Conservation (phyloP, 2,329 filamentous ascomycete genomes). For the Paracoccidioides lutzii region DNA sequence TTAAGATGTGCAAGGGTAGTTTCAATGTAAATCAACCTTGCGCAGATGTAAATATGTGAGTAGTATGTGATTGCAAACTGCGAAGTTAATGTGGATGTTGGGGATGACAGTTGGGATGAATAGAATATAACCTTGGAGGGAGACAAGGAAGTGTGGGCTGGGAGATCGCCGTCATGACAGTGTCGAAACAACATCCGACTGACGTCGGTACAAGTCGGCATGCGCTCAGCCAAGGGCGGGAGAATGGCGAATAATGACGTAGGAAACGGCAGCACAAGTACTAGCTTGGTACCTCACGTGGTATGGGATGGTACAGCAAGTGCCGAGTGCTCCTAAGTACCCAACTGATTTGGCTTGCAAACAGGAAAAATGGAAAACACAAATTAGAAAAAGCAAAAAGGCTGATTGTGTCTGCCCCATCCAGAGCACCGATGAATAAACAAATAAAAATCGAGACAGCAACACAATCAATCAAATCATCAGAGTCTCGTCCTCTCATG, state of each 20-base stretch:
- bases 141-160: background rate
- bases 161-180: no score
- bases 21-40: no score
- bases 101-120: background rate
- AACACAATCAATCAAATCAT: background rate
- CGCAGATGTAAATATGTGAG: background rate
- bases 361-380: background rate
- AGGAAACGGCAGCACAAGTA: background rate
- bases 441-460: no score
- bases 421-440: no score
- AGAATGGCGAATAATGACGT: constrained; percentile 4
- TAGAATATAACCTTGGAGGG: background rate
- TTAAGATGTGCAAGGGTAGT: background rate
- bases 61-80: no score
- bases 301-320: background rate
- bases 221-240: background rate
- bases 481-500: background rate
- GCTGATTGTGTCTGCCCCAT: no score
- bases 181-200: background rate
- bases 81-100: background rate
- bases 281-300: background rate
- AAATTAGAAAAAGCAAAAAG: background rate
- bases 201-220: no score
- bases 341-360: background rate
- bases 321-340: background rate